A percentile compares a stretch with the other conserved stretches of the same genome.
Conservation (phyloP, 2,329 filamentous ascomycete species). For the Acrodontium crateriforme region DNA sequence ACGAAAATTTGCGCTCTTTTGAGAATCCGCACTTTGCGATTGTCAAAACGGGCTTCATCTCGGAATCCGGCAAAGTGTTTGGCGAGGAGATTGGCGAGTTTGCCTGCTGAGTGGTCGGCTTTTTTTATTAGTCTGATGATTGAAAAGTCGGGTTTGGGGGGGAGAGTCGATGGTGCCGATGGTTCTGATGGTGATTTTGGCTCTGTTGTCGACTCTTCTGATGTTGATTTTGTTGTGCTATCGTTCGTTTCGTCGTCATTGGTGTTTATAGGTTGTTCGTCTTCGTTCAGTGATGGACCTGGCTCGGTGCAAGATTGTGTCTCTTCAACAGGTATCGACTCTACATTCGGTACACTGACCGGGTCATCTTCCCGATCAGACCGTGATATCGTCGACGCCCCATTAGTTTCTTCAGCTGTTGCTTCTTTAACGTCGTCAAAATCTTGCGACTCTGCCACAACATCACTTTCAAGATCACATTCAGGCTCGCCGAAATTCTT, state of each 20-base stretch:
- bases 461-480: neutral
- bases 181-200: too few relatives aligned
- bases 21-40: slow-evolving; percentile 63
- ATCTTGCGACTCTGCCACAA: too few relatives aligned
- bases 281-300: too few relatives aligned
- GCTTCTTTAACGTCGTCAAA: too few relatives aligned
- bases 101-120: slow-evolving; percentile 66
- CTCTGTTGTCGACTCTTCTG: neutral
- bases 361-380: too few relatives aligned
- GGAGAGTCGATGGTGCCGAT: too few relatives aligned
- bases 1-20: slow-evolving; percentile 95
- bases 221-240: neutral
- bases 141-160: slow-evolving; percentile 26
- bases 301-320: too few relatives aligned
- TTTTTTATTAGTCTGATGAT: slow-evolving; percentile 59
- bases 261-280: neutral
- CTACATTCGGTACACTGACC: too few relatives aligned
- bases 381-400: too few relatives aligned
- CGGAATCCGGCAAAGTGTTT: slow-evolving; percentile 73
- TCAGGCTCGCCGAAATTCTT: slow-evolving; percentile 7
- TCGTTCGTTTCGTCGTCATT: neutral
- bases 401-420: too few relatives aligned
- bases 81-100: slow-evolving; percentile 73
- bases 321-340: too few relatives aligned
- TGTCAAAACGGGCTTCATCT: slow-evolving; percentile 65